Evolutionary conservation across 306 rosid species (phyloP), one percentile per base, ranked within the genome.

Genomic region (Nissolia schottii): DNA sequence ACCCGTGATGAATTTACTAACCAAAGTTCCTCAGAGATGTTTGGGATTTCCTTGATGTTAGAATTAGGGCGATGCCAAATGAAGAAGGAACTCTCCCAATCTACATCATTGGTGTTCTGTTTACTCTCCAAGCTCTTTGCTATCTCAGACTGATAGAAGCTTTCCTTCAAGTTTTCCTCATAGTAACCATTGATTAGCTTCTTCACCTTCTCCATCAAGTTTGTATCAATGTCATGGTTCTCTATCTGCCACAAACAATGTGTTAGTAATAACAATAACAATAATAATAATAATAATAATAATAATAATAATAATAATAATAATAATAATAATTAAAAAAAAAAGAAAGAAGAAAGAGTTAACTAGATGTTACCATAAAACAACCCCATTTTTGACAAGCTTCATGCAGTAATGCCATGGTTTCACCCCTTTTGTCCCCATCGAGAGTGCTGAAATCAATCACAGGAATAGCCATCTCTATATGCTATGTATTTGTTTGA

Each of bases 41-140:
- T 75, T 13, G 84, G 41, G 37, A 88, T 71, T 45, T 82, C 38
- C 19, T 80, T 80, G 55, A 88, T 81, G 82, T 90, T 90, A 4
- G 96, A 87, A 14, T 57, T 67, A 18, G 98, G 98, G 28, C 77
- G 90, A 67, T 93, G 98, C 86, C 87, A 82, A 53, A 93, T 83
- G 91, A 93, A 93, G 73, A 93, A 88, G 48, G 85, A 57, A 76
- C 84, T 82, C 82, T 93, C 96, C 98, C 98, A 93, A 74, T 93
- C 96, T 25, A 60, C 23, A 41, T 85, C 86, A 35, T 85, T 46
- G 37, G 76, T 51, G 45, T 58, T 41, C 8, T 64, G 64, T 56
- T 81, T 71, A 69, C 79, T 46, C 73, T 77, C 80, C 63, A 86
- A 63, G 61, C 73, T 75, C 71, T 85, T 87, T 14, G 88, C 96